Evolutionary conservation across 164 flowering plant genomes (phyloP), one percentile per base, ranked within the genome.

Genomic region (Akebia trifoliata): DNA sequence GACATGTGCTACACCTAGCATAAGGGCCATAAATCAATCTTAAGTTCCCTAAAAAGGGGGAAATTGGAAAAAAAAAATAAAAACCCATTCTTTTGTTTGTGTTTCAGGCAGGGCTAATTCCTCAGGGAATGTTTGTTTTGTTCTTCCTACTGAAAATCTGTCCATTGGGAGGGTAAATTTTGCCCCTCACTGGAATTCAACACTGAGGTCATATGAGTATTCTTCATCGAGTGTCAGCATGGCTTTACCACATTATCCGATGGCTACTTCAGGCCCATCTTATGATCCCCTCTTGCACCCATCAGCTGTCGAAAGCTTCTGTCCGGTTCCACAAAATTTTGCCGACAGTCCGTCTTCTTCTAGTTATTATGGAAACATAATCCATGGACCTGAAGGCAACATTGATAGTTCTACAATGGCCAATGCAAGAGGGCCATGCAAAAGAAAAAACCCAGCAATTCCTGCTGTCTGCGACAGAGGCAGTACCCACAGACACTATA

Each of bases 371-470:
- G 29, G 29, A 10, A 5, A 8, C 32, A 2, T 30, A 0, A 53
- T 21, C 24, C 7, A 35, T 36, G 69, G 71, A 22, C 29, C 58
- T 52, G 85, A 77, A 26, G 65, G 69, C 34, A 54, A 70, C 31
- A 53, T 56, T 56, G 62, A 66, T 58, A 76, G 69, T 72, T 68
- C 67, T 24, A 57, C 68, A 30, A 42, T 74, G 69, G 74, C 54
- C 21, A 71, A 42, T 65, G 75, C 72, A 34, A 75, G 82, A 62
- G 81, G 78, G 43, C 59, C 68, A 45, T 72, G 68, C 66, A 86
- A 86, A 73, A 72, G 90, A 32, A 86, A 86, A 74, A 80, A 68
- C 63, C 82, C 81, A 12, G 81, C 74, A 8, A 50, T 72, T 17
- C 71, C 89, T 52, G 66, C 60, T 10, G 70, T 60, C 26, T 55